phyloP scores from a whole-genome alignment of 2,329 filamentous ascomycete genomes.

The Pseudogymnoascus sp. region DNA sequence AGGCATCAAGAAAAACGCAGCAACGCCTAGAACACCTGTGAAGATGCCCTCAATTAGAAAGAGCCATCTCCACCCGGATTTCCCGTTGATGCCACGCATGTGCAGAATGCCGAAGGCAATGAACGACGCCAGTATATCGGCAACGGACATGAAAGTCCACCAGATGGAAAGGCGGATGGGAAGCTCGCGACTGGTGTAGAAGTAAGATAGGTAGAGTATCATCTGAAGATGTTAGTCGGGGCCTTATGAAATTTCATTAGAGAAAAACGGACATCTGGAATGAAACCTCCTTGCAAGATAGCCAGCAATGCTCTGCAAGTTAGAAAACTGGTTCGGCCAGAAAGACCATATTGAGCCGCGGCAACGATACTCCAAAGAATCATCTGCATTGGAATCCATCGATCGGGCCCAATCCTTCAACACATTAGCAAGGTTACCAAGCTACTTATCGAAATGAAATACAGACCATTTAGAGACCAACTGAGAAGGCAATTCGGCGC shows the following conservation, averaged over 20 bases:
- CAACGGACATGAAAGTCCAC: slow-evolving; percentile 22
- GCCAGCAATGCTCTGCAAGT: slow-evolving; percentile 23
- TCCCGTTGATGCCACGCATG: slow-evolving; percentile 21
- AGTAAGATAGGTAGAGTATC: slow-evolving; percentile 26
- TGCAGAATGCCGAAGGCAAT: slow-evolving; percentile 26
- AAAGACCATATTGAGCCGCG: slow-evolving; percentile 42
- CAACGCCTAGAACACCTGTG: slow-evolving; percentile 23
- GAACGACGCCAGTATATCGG: slow-evolving; percentile 23
- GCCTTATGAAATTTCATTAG: slow-evolving; percentile 44
- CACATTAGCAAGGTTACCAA: slow-evolving; percentile 52
- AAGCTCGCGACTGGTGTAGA: slow-evolving; percentile 26
- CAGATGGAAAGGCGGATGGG: slow-evolving; percentile 25
- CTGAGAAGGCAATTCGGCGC: slow-evolving; percentile 54
- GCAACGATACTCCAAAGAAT: slow-evolving; percentile 49
- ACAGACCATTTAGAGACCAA: slow-evolving; percentile 40
- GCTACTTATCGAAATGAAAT: slow-evolving; percentile 48
- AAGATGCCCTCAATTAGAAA: slow-evolving; percentile 24
- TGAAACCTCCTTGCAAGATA: slow-evolving; percentile 27
- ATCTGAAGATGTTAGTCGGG: slow-evolving; percentile 37
- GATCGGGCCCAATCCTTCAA: slow-evolving; percentile 49
- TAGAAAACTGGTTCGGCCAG: slow-evolving; percentile 32
- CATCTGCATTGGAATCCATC: slow-evolving; percentile 47
- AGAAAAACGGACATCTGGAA: slow-evolving; percentile 42
- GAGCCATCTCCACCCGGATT: slow-evolving; percentile 37
- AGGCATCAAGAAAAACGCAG: slow-evolving; percentile 24